Conservation (phyloP, 164 flowering plant genomes). For the Vitis cinerea region DNA sequence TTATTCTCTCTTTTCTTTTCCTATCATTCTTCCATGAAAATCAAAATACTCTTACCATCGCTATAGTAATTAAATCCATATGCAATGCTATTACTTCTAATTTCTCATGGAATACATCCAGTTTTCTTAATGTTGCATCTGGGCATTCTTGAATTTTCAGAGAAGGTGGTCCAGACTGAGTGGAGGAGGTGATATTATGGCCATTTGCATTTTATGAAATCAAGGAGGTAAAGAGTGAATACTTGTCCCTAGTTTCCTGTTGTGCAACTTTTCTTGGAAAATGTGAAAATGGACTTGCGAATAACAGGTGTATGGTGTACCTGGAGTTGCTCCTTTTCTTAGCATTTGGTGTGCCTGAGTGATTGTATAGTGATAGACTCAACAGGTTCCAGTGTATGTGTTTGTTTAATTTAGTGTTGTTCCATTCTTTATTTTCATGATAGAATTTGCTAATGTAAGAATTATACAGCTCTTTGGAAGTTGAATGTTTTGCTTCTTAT, state of each 20-base stretch:
- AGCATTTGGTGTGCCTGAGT: conserved; percentile 13
- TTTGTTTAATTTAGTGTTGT: conserved; percentile 11
- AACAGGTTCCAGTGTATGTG: conserved; percentile 7
- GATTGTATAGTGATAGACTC: conserved; percentile 16
- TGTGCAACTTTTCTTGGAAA: conserved; percentile 16
- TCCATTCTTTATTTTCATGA: not conserved
- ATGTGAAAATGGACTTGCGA: conserved; percentile 18
- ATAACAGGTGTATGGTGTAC: conserved; percentile 22
- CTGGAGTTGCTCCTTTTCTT: conserved; percentile 6
- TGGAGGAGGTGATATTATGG: conserved; percentile 45
- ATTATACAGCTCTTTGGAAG: not conserved
- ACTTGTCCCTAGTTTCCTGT: conserved; percentile 12
- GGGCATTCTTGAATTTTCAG: conserved; percentile 25
- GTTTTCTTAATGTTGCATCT: too few species aligned
- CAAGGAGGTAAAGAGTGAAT: conserved; percentile 11
- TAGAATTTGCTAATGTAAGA: not conserved
- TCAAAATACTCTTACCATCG: too few species aligned
- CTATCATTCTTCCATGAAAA: too few species aligned
- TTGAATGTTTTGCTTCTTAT: conserved; percentile 1
- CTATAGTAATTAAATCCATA: too few species aligned
- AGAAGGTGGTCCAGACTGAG: conserved; percentile 40
- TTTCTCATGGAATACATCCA: too few species aligned
- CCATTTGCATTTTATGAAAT: not conserved
- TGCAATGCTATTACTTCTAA: too few species aligned
- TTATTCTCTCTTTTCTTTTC: too few species aligned